phyloP scores from a whole-genome alignment of 805 yeast species.

The Metschnikowia orientalis region DNA sequence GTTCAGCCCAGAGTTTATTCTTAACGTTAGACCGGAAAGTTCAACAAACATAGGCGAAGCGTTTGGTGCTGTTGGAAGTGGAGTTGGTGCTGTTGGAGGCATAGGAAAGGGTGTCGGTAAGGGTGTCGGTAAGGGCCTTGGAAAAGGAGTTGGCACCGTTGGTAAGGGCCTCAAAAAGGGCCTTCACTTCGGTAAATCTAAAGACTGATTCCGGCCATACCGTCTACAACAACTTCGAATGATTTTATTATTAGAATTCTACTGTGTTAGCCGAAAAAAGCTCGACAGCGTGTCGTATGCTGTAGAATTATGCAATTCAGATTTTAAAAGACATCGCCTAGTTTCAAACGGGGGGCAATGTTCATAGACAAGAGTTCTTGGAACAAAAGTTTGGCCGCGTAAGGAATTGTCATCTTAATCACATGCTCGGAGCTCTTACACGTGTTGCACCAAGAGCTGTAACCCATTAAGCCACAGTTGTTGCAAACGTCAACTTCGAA shows the following conservation, averaged over 20 bases:
- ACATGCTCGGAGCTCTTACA: constrained; percentile 86
- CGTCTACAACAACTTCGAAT: no score
- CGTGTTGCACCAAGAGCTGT: constrained; percentile 96
- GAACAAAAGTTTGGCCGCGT: constrained; percentile 96
- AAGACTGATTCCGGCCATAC: constrained; percentile 3
- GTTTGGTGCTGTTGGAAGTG: constrained; percentile 37
- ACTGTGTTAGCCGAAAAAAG: background rate
- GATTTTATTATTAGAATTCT: background rate
- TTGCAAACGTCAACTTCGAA: constrained; percentile 96
- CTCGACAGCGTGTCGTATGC: no score
- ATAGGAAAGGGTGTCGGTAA: constrained; percentile 20
- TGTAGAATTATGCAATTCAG: constrained; percentile 2
- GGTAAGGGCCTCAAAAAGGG: constrained; percentile 34
- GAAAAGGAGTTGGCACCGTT: constrained; percentile 36
- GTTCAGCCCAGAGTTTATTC: constrained; percentile 69
- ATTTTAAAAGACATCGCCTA: constrained; percentile 73
- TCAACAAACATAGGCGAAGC: constrained; percentile 41
- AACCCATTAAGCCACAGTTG: constrained; percentile 94
- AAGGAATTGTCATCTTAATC: constrained; percentile 93
- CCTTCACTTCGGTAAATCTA: constrained; percentile 28
- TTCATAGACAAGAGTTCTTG: constrained; percentile 98
- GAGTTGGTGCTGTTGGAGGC: constrained; percentile 18
- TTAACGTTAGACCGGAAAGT: constrained; percentile 35
- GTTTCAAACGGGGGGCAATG: constrained; percentile 89
- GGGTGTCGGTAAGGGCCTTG: constrained; percentile 20